Base-by-base conservation (phyloP, 192 early-diverging fungal species). In the Gonapodya prolifera region DNA sequence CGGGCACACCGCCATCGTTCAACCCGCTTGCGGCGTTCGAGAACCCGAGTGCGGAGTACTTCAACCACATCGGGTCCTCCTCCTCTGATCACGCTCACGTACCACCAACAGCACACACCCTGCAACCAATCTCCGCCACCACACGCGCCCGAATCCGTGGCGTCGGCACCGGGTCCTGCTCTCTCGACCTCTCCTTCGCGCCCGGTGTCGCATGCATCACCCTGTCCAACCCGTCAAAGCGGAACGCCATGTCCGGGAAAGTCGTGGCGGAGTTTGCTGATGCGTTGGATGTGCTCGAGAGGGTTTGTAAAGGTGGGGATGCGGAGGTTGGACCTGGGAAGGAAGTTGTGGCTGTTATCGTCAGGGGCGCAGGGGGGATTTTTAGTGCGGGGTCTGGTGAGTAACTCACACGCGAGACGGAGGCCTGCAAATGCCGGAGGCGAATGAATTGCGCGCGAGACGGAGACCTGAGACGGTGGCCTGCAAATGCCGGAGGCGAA, bases 211-310 rank as follows among this genome's bases (percentile, higher is more conserved):
- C 82, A 0, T 80, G 86, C 0, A 33, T 89, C 8, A 79, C 79
- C 1, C 30, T 89, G 0, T 69, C 78, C 30, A 89, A 90, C 35
- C 81, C 82, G 32, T 70, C 71, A 18, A 80, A 81, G 34, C 88
- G 87, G 70, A 89, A 89, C 81, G 85, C 88, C 0, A 69, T 89
- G 18, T 85, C 83, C 31, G 88, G 88, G 0, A 87, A 85, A 75
- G 89, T 90, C 88, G 88, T 89, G 85, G 88, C 86, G 1, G 85
- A 90, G 78, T 75, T 89, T 1, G 82, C 86, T 0, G 85, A 88
- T 70, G 75, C 81, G 30, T 82, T 89, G 0, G 84, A 85, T 75
- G 33, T 81, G 32, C 78, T 90, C n/a, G 84, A 89, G 45, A 16
- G 13, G 13, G n/a, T 69, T n/a, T 69, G 45, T n/a, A n/a, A 8